Conservation (phyloP, 805 yeast species). For the Teunomyces lycoperdinae region DNA sequence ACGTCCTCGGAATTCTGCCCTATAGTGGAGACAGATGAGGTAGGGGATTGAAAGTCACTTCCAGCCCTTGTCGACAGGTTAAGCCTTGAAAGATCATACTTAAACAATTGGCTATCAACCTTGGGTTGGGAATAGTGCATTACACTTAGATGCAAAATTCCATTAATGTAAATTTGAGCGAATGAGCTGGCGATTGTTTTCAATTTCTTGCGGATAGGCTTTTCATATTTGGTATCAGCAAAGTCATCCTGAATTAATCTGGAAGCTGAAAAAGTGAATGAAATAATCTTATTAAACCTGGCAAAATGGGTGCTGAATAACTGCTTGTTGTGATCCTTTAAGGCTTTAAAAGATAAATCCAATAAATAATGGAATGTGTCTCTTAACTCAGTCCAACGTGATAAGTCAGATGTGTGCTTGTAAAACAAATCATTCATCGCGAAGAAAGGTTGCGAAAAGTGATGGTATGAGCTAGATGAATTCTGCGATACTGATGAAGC, state of each 20-base stretch:
- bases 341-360: constrained; percentile 48
- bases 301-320: constrained; percentile 55
- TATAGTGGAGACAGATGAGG: constrained; percentile 8
- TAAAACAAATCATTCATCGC: constrained; percentile 48
- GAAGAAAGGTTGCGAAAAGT: constrained; percentile 41
- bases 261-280: constrained; percentile 52
- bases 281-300: constrained; percentile 50
- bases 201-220: constrained; percentile 46
- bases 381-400: constrained; percentile 56
- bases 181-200: constrained; percentile 52
- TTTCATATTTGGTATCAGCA: constrained; percentile 43
- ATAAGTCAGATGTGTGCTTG: constrained; percentile 56
- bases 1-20: constrained; percentile 6
- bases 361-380: constrained; percentile 48
- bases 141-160: constrained; percentile 54
- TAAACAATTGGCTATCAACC: constrained; percentile 26
- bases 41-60: constrained; percentile 1
- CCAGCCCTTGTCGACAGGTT: constrained; percentile 6
- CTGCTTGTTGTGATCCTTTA: constrained; percentile 48
- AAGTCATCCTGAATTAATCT: constrained; percentile 54
- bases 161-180: constrained; percentile 64
- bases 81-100: constrained; percentile 21
- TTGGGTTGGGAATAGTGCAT: constrained; percentile 28
- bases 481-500: constrained; percentile 31
- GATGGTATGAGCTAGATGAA: constrained; percentile 33